A percentile compares a stretch with the other conserved stretches of the same genome.
Evolutionary conservation across 441 rosid species (phyloP).

Genomic region (Pelargonium citronellum): DNA sequence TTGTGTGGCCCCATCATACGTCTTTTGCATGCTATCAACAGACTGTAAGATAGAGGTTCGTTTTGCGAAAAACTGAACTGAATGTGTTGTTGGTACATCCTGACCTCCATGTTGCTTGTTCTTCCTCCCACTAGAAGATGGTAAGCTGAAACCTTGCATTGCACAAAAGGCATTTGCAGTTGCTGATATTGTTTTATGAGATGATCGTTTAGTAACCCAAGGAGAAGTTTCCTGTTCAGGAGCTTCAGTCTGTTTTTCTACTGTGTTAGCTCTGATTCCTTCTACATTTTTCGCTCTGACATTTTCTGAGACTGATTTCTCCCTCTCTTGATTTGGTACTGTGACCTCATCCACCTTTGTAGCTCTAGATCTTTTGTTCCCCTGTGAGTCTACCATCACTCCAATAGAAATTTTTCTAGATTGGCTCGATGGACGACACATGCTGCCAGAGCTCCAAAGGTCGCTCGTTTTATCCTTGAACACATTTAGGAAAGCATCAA

Average conservation of each 20-base stretch:
- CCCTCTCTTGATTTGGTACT: slow-evolving; percentile 15
- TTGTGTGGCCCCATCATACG: slow-evolving; percentile 28
- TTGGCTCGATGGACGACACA: slow-evolving; percentile 54
- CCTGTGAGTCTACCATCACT: slow-evolving; percentile 44
- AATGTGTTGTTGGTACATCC: slow-evolving; percentile 31
- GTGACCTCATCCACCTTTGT: background rate
- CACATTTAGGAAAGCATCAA: slow-evolving; percentile 7
- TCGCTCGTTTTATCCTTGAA: slow-evolving; percentile 57
- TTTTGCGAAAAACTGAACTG: slow-evolving; percentile 31
- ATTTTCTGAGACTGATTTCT: slow-evolving; percentile 28
- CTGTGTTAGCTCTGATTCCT: slow-evolving; percentile 27
- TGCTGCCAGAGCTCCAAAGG: slow-evolving; percentile 48
- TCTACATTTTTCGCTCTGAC: slow-evolving; percentile 28
- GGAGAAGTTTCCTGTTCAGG: slow-evolving; percentile 40
- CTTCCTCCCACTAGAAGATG: slow-evolving; percentile 29
- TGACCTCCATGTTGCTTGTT: slow-evolving; percentile 33
- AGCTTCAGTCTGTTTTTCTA: slow-evolving; percentile 33
- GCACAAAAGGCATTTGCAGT: slow-evolving; percentile 28
- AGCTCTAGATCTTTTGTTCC: slow-evolving; percentile 10
- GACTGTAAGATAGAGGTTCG: slow-evolving; percentile 34
- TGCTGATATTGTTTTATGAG: slow-evolving; percentile 30
- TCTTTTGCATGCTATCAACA: slow-evolving; percentile 30
- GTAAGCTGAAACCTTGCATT: slow-evolving; percentile 31
- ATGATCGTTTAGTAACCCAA: slow-evolving; percentile 48
- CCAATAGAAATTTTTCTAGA: slow-evolving; percentile 79